These are phyloP conservation scores for Vanrija sp. DNA, from an alignment of 1,284 basidiomycete genomes.

Conservation along the genomic window DNA sequence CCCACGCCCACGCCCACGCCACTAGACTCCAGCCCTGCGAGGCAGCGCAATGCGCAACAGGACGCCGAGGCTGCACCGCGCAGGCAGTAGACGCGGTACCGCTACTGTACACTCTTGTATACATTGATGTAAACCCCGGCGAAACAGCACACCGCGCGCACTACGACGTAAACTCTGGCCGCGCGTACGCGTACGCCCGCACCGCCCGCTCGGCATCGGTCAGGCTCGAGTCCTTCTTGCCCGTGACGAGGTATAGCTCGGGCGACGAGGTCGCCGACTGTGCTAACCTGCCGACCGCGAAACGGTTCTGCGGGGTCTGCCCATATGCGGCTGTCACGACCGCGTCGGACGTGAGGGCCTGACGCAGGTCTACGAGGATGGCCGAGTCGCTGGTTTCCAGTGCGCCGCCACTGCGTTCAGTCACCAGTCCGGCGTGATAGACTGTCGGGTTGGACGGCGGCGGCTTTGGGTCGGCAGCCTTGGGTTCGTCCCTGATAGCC, in stretches of 20 bases:
- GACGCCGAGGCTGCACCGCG: too few species aligned
- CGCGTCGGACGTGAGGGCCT: not conserved
- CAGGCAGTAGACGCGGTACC: too few species aligned
- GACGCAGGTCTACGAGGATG: constrained; percentile 3
- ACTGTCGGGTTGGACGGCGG: constrained; percentile 9
- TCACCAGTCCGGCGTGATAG: constrained; percentile 1
- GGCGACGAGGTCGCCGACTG: not conserved
- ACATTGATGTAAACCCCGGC: too few species aligned
- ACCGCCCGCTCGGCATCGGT: constrained; percentile 40
- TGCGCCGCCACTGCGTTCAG: constrained; percentile 7
- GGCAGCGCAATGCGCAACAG: too few species aligned
- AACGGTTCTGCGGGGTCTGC: constrained; percentile 21
- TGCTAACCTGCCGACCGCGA: constrained; percentile 23
- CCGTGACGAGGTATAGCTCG: constrained; percentile 31
- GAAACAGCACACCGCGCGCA: too few species aligned
- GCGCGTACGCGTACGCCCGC: constrained; percentile 1
- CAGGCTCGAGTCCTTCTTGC: constrained; percentile 33
- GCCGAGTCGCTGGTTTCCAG: constrained; percentile 16
- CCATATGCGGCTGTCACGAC: constrained; percentile 22
- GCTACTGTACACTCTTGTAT: too few species aligned
- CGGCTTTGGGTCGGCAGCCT: not conserved
- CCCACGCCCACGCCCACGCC: too few species aligned
- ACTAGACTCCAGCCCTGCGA: not conserved
- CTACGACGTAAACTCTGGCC: constrained; percentile 8
- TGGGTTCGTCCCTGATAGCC: not conserved